Base-by-base conservation (phyloP, 306 rosid species). In the Glycine tomentella region DNA sequence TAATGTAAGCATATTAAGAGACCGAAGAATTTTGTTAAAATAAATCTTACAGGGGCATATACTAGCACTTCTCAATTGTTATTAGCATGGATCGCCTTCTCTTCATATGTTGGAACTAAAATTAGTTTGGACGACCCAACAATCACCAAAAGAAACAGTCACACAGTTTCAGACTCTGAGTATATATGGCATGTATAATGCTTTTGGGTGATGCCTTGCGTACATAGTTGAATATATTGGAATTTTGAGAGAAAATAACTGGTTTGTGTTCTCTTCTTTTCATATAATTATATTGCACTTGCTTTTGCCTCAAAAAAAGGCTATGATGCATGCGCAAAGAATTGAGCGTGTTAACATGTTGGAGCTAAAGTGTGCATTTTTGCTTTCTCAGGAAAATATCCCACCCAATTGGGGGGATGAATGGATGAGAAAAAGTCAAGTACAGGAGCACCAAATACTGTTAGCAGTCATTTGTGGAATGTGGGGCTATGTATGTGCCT, bases 341-440 rank as follows among this genome's bases (percentile, higher is more conserved):
- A 17, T 25, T 61, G 79, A 82, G 78, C 86, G 33, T 76, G 86
- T 82, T 68, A 75, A 75, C 38, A 69, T 82, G 74, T 62, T 82
- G 82, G 78, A 70, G 78, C 72, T 9, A 58, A 56, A 42, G 72
- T 45, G 44, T 49, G 81, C 71, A 75, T 33, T 57, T 71, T 16
- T 67, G 34, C 81, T 81, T 67, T 75, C 34, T 16, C 17, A 66
- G n/a, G 33, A 67, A 75, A 80, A 75, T 61, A 45, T 17, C 56
- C 76, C 64, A 56, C 62, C 61, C 69, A 64, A 65, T 74, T 53
- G 5, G 51, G 48, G 40, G 63, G 53, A 13, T 57, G 65, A 68
- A 56, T 82, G 76, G 7, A 34, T 46, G 81, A 76, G 62, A 75
- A 66, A 25, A 75, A 64, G 81, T 36, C 44, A 48, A 69, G 78